phyloP scores from a whole-genome alignment of 2,329 filamentous ascomycete species.

The Plenodomus tracheiphilus region DNA sequence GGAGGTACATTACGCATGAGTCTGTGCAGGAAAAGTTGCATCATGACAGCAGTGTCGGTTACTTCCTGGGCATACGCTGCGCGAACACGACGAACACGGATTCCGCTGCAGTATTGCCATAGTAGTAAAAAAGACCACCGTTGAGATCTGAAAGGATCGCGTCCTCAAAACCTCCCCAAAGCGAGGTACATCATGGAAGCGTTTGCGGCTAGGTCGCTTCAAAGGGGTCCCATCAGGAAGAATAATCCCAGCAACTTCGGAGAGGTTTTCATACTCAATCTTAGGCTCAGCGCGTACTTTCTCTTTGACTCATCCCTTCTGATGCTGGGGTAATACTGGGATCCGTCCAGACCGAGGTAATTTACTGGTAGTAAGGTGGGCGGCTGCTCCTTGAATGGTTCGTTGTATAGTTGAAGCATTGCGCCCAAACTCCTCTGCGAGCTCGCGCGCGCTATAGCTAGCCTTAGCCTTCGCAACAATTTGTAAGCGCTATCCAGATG shows the following conservation, averaged over 20 bases:
- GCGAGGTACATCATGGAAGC: no score
- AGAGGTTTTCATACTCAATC: constrained; percentile 8
- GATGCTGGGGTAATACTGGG: background rate
- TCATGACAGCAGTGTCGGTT: no score
- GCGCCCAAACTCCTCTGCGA: background rate
- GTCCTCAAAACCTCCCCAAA: no score
- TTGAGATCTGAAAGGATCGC: no score
- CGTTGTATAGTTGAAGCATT: background rate
- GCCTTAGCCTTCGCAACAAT: background rate
- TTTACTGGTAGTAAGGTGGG: background rate
- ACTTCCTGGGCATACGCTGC: no score
- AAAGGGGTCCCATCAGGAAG: constrained; percentile 1
- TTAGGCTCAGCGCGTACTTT: constrained; percentile 3
- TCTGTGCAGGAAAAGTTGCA: no score
- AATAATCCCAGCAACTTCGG: background rate
- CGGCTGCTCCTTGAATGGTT: background rate
- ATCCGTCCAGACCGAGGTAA: constrained; percentile 1
- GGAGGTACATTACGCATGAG: no score
- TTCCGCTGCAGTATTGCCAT: no score
- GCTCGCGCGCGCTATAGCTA: background rate
- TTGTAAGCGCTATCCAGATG: background rate
- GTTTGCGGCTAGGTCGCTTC: constrained; percentile 1
- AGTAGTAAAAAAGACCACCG: no score
- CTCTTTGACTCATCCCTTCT: constrained; percentile 1
- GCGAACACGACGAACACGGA: no score